phyloP scores from a whole-genome alignment of 768 basidiomycete species.

The Agaricus blazei region DNA sequence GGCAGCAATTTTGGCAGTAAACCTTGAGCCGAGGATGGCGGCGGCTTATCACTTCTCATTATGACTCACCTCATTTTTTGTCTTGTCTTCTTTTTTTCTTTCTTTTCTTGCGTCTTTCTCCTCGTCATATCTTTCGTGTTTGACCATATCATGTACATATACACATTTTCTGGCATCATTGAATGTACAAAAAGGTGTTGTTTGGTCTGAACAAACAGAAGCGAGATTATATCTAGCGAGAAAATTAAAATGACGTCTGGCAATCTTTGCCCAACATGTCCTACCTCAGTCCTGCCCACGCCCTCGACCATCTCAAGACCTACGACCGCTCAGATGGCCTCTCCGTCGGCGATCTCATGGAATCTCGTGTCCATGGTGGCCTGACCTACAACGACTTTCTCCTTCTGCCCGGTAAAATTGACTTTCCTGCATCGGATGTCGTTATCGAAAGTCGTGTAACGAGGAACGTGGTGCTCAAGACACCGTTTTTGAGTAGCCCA shows the following conservation, averaged over 20 bases:
- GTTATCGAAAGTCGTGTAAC: conserved; percentile 83
- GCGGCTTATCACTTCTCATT: background rate
- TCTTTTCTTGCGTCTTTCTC: background rate
- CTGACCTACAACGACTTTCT: conserved; percentile 98
- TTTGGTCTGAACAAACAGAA: conserved; percentile 18
- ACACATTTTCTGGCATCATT: conserved; percentile 7
- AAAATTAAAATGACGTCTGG: conserved; percentile 17
- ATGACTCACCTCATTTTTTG: background rate
- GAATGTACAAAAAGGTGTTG: conserved; percentile 11
- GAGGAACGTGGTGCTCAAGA: conserved; percentile 86
- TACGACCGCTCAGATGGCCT: conserved; percentile 81
- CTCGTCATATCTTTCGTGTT: background rate
- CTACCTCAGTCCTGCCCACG: conserved; percentile 64
- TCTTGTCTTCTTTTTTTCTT: background rate
- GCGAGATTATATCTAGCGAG: conserved; percentile 15
- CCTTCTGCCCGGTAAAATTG: conserved; percentile 90
- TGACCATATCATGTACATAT: conserved; percentile 7
- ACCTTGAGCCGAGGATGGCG: background rate
- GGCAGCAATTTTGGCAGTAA: conserved; percentile 65
- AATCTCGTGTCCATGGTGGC: conserved; percentile 81
- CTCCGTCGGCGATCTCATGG: conserved; percentile 79
- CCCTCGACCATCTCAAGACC: conserved; percentile 67
- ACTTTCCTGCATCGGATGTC: conserved; percentile 82
- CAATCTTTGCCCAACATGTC: conserved; percentile 26
- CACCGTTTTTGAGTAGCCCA: conserved; percentile 94